A percentile compares a stretch with the other conserved stretches of the same genome.
Conservation (phyloP, 805 yeast genomes). For the Scheffersomyces ergatensis region DNA sequence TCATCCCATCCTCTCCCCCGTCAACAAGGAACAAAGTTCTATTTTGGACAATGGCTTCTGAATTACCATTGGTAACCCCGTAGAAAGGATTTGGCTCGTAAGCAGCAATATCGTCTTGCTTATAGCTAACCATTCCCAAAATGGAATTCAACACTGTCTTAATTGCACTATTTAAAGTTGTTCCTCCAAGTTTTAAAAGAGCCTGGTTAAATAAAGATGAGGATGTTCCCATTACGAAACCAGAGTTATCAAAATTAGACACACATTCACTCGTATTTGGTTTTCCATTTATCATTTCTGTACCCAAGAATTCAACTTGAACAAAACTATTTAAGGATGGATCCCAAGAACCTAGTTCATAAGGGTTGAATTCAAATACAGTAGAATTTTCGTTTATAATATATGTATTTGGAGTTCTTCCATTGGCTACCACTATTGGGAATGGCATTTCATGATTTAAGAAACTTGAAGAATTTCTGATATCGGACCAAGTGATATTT, state of each 20-base stretch:
- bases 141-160: conserved; percentile 22
- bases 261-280: conserved; percentile 16
- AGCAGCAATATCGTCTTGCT: conserved; percentile 35
- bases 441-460: conserved; percentile 33
- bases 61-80: conserved; percentile 17
- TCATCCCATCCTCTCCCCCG: conserved; percentile 44
- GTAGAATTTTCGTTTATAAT: conserved; percentile 68
- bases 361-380: conserved; percentile 38
- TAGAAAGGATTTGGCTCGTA: conserved; percentile 42
- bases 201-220: conserved; percentile 37
- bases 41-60: conserved; percentile 15
- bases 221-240: conserved; percentile 38
- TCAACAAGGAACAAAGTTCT: conserved; percentile 36
- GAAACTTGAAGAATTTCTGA: conserved; percentile 21
- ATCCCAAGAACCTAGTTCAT: conserved; percentile 44
- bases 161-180: conserved; percentile 17
- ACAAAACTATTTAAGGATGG: conserved; percentile 30
- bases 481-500: conserved; percentile 28
- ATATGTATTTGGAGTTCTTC: conserved; percentile 59
- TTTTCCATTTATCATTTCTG: conserved; percentile 18
- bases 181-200: conserved; percentile 17
- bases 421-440: conserved; percentile 46
- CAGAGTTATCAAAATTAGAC: conserved; percentile 35
- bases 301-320: conserved; percentile 29
- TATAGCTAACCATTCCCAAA: conserved; percentile 20